phyloP scores from a whole-genome alignment of 305 asterid species.

The Fraxinus sp. region DNA sequence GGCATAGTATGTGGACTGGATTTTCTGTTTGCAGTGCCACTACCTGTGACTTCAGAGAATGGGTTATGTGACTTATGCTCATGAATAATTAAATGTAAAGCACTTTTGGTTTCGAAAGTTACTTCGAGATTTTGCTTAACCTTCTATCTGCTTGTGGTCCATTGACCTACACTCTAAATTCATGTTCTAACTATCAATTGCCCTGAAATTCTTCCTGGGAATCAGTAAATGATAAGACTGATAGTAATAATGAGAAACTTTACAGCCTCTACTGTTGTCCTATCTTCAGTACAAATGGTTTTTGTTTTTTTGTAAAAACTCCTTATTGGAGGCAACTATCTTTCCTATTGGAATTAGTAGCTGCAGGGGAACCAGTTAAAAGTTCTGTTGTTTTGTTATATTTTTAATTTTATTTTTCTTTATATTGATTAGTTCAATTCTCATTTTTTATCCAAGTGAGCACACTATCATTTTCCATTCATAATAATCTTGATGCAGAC shows the following conservation, averaged over 20 bases:
- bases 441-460: conserved; percentile 8
- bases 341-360: conserved; percentile 14
- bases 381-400: not conserved
- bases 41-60: not conserved
- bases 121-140: not conserved
- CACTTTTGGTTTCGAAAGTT: not conserved
- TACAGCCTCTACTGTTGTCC: not conserved
- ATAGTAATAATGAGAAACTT: not conserved
- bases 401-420: not conserved
- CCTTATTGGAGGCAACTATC: conserved; percentile 12
- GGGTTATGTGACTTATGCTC: not conserved
- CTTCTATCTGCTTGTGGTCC: not conserved
- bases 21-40: not conserved
- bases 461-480: conserved; percentile 4
- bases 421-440: conserved; percentile 16
- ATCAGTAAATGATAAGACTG: not conserved
- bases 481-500: conserved; percentile 41
- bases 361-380: conserved; percentile 7
- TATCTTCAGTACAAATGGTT: not conserved
- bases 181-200: not conserved
- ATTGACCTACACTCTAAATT: not conserved
- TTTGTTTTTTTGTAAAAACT: not conserved
- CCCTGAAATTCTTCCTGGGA: not conserved
- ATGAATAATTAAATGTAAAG: not conserved
- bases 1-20: not conserved